A percentile compares a stretch with the other conserved stretches of the same genome.
These are phyloP conservation scores for Solanum gandarillasii DNA, from an alignment of 257 asterid genomes.

Conservation along the genomic window DNA sequence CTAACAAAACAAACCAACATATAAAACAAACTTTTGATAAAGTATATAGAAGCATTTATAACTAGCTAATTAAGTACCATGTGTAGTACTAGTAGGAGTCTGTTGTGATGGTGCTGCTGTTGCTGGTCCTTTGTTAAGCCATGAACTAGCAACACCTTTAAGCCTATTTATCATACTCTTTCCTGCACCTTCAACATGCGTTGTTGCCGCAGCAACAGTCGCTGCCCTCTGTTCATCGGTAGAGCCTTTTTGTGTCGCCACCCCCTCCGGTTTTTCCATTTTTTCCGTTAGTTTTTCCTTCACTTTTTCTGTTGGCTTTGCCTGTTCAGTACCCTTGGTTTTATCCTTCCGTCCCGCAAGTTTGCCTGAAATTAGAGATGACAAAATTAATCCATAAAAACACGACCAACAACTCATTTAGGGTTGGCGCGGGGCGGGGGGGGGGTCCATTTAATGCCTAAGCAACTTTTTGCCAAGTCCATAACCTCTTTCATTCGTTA, in stretches of 20 bases:
- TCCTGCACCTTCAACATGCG: slow-evolving; percentile 26
- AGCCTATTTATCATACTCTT: slow-evolving; percentile 35
- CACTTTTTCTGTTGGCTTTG: slow-evolving; percentile 14
- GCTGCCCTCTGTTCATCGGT: slow-evolving; percentile 1
- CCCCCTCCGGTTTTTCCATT: slow-evolving; percentile 30
- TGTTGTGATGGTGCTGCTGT: neutral
- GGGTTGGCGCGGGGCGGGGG: no score
- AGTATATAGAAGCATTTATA: neutral
- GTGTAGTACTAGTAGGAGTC: neutral
- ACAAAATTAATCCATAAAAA: neutral
- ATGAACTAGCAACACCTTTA: slow-evolving; percentile 38
- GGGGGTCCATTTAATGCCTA: no score
- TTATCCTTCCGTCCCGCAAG: slow-evolving; percentile 20
- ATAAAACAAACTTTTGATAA: neutral
- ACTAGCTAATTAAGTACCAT: neutral
- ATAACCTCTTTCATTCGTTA: no score
- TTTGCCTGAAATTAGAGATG: neutral
- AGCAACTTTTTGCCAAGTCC: no score
- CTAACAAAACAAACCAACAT: neutral
- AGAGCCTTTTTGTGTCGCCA: slow-evolving; percentile 19
- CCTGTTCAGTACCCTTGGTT: neutral
- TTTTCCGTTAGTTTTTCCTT: no score
- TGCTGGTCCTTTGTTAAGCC: slow-evolving; percentile 33
- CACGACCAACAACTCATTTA: neutral
- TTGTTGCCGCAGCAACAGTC: neutral